Percentiles rank a stretch among this genome's conserved stretches.
Conservation (phyloP, 306 rosid species). For the Trichosanthes truncata region DNA sequence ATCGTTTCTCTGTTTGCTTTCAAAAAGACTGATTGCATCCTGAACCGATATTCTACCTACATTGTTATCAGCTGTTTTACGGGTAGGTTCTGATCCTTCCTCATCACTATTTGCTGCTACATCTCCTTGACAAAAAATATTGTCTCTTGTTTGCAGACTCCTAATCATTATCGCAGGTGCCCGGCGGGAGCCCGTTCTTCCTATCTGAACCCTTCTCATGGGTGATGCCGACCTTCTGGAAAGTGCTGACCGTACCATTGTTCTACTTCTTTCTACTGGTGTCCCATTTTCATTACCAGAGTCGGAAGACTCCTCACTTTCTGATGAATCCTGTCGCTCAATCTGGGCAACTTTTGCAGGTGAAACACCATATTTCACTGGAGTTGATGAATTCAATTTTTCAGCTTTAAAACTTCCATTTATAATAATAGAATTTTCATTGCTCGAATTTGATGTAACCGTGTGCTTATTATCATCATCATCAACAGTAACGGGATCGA, state of each 20-base stretch:
- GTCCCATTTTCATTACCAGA: constrained; percentile 56
- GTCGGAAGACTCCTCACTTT: constrained; percentile 60
- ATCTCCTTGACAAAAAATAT: constrained; percentile 37
- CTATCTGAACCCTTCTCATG: constrained; percentile 89
- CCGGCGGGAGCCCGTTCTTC: constrained; percentile 79
- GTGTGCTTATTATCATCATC: constrained; percentile 31
- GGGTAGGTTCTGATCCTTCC: constrained; percentile 42
- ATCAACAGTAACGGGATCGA: constrained; percentile 18
- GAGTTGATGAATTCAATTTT: constrained; percentile 29
- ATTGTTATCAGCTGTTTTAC: constrained; percentile 58
- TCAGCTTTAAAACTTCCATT: constrained; percentile 25
- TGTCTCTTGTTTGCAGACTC: constrained; percentile 72
- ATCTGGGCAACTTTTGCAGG: constrained; percentile 84
- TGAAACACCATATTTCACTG: constrained; percentile 78
- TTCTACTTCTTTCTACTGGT: constrained; percentile 80
- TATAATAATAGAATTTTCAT: constrained; percentile 21
- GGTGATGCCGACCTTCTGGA: constrained; percentile 97
- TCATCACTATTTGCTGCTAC: constrained; percentile 47
- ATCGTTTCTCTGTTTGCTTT: constrained; percentile 78
- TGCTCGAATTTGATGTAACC: no score
- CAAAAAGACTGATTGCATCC: constrained; percentile 86
- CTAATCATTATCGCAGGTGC: constrained; percentile 84
- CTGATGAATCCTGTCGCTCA: constrained; percentile 67
- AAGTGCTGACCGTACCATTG: constrained; percentile 52
- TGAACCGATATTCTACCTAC: constrained; percentile 83